Conservation (phyloP, 768 basidiomycete genomes). For the Suillus placidus region DNA sequence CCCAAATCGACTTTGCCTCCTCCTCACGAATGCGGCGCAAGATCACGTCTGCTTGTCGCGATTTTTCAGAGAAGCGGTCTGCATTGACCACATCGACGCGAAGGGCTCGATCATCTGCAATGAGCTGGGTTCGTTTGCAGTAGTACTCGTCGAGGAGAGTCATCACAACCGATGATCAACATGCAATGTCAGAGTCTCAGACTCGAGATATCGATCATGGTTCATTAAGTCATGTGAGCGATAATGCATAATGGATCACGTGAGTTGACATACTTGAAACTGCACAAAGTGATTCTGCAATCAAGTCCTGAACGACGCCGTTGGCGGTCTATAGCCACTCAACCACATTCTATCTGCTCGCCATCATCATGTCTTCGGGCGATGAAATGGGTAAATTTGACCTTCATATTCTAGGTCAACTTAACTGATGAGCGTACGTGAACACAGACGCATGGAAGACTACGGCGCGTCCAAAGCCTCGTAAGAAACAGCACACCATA, state of each 20-base stretch:
- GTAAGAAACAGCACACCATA: conserved; percentile 23
- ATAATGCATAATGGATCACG: conserved; percentile 7
- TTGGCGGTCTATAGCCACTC: not conserved
- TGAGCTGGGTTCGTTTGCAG: conserved; percentile 31
- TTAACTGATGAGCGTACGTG: conserved; percentile 7
- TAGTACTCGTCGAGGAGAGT: conserved; percentile 24
- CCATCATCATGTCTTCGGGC: conserved; percentile 31
- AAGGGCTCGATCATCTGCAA: conserved; percentile 48
- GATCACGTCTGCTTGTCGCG: conserved; percentile 55
- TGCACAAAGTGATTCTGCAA: not conserved
- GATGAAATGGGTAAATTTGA: conserved; percentile 34
- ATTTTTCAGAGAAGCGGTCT: conserved; percentile 14
- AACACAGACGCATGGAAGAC: conserved; percentile 8
- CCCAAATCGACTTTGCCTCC: conserved; percentile 66
- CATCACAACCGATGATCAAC: conserved; percentile 5
- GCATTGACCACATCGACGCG: conserved; percentile 44
- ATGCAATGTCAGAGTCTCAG: not conserved
- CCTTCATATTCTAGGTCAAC: not conserved
- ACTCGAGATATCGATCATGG: not conserved
- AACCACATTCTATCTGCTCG: not conserved
- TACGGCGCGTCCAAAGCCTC: conserved; percentile 21
- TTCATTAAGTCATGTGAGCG: conserved; percentile 15
- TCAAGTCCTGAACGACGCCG: not conserved
- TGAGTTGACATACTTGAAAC: not conserved
- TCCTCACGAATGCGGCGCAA: conserved; percentile 54